Conservation (phyloP, 768 basidiomycete genomes). For the Strobilomyces dryophilus region DNA sequence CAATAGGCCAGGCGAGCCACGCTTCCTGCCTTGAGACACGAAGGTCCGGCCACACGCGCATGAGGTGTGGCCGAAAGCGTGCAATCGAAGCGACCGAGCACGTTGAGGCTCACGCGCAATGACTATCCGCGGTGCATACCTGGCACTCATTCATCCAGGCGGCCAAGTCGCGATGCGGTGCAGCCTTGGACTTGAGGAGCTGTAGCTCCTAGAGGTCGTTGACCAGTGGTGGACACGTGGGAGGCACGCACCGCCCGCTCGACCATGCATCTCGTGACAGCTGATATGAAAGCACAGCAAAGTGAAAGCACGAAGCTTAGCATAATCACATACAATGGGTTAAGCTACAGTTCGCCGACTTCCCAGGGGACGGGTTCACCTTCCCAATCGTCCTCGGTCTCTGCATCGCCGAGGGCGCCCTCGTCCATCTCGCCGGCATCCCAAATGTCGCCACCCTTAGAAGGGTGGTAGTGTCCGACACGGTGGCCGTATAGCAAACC, state of each 20-base stretch:
- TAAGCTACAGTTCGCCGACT: conserved; percentile 60
- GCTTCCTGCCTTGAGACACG: conserved; percentile 19
- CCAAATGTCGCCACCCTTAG: conserved; percentile 72
- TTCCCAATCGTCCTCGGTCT: conserved; percentile 68
- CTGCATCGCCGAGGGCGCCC: conserved; percentile 37
- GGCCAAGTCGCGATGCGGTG: conserved; percentile 8
- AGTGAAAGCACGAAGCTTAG: conserved; percentile 21
- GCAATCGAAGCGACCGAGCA: conserved; percentile 13
- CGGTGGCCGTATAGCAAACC: conserved; percentile 57
- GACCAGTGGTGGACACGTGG: conserved; percentile 21
- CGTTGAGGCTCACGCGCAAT: conserved; percentile 2
- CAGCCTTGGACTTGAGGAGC: conserved; percentile 6
- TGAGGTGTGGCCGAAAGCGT: conserved; percentile 22
- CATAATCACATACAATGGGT: conserved; percentile 28
- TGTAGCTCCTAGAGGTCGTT: not conserved
- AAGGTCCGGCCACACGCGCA: conserved; percentile 25
- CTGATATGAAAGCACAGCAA: conserved; percentile 34
- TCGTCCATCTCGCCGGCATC: conserved; percentile 62
- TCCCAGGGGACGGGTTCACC: conserved; percentile 82
- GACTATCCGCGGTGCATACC: conserved; percentile 7
- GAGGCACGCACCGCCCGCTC: conserved; percentile 16
- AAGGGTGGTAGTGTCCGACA: conserved; percentile 53
- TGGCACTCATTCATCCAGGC: conserved; percentile 16
- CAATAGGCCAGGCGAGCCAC: conserved; percentile 24
- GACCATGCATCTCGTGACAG: conserved; percentile 21